Base-by-base conservation (phyloP, 371 early-diverging fungal genomes). In the Dichotomocladium elegans region DNA sequence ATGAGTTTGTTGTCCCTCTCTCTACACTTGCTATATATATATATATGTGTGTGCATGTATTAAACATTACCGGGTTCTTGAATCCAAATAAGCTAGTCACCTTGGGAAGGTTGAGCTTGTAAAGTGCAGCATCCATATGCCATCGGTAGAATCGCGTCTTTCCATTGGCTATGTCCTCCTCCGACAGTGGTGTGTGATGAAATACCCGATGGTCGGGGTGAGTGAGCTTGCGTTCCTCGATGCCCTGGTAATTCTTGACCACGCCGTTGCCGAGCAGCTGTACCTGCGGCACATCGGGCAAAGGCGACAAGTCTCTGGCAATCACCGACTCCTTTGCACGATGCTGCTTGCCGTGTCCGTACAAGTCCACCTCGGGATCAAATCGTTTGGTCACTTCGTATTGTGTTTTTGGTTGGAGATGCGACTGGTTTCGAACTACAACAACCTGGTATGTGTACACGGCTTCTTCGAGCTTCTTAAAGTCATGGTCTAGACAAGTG, bases 41-140 rank as follows among this genome's bases (percentile, higher is more conserved):
- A 12, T 27, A 37, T 24, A 50, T 14, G 22, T 14, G 12, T 8
- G 41, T 25, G 26, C 33, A 52, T 10, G 15, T 12, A 14, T 45
- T 9, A 26, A 10, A n/a, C 58, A 69, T 59, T 74, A 74, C 76
- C 17, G 77, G 77, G 34, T 72, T 76, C 51, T 76, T 67, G 2
- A 70, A 49, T 14, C 72, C 68, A 58, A 76, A 76, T 22, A 76
- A 54, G 12, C 66, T 70, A 14, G 77, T 76, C 2, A 76, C 64
- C 46, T 70, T 72, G 41, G 77, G 77, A 35, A 71, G 77, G 21
- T 76, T 68, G 6, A 72, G 47, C 34, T 61, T 64, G 33, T 76
- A 76, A 5, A 76, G 58, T 46, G 77, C 77, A 49, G 77, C 77
- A 54, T 76, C 77, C 77, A 76, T 76, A 41, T 76, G 77, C 77